Evolutionary conservation across 495 filamentous ascomycete species (phyloP).

Genomic region (Penicillium pancosmium): DNA sequence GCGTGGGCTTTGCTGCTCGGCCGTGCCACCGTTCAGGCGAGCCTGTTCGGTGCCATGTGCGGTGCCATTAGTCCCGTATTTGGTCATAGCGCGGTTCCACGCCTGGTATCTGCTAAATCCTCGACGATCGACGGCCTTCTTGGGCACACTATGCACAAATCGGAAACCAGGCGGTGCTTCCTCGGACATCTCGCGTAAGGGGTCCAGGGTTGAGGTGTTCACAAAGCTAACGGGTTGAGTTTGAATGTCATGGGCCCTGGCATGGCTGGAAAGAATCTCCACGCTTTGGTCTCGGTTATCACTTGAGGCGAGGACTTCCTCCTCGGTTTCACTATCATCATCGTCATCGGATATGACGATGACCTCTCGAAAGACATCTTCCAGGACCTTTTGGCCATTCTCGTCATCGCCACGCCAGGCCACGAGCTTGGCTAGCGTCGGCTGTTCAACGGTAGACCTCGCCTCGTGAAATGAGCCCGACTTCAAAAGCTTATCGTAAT

Average conservation of each 20-base stretch:
- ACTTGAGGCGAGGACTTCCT: slow-evolving; percentile 29
- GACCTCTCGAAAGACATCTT: slow-evolving; percentile 79
- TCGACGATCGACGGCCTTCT: slow-evolving; percentile 42
- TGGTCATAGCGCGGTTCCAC: slow-evolving; percentile 48
- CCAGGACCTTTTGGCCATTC: slow-evolving; percentile 70
- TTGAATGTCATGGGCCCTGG: slow-evolving; percentile 36
- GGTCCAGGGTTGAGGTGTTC: slow-evolving; percentile 17
- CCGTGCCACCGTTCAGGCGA: slow-evolving; percentile 6
- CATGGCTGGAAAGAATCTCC: slow-evolving; percentile 43
- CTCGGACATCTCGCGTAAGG: slow-evolving; percentile 35
- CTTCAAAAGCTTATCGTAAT: slow-evolving; percentile 79
- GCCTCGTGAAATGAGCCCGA: slow-evolving; percentile 68
- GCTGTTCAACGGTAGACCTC: slow-evolving; percentile 67
- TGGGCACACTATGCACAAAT: slow-evolving; percentile 32
- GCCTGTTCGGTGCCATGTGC: slow-evolving; percentile 20
- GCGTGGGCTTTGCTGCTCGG: slow-evolving; percentile 25
- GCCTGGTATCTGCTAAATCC: slow-evolving; percentile 54
- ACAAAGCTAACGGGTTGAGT: slow-evolving; percentile 32
- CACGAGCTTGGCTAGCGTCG: slow-evolving; percentile 71
- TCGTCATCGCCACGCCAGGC: slow-evolving; percentile 90
- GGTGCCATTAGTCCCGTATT: slow-evolving; percentile 36
- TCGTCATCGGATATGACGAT: slow-evolving; percentile 84
- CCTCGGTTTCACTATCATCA: slow-evolving; percentile 57
- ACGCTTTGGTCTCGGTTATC: slow-evolving; percentile 38
- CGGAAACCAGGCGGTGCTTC: slow-evolving; percentile 43